Evolutionary conservation across 306 rosid species (phyloP), one percentile per base, ranked within the genome.

Genomic region (Potentilla sterilis): DNA sequence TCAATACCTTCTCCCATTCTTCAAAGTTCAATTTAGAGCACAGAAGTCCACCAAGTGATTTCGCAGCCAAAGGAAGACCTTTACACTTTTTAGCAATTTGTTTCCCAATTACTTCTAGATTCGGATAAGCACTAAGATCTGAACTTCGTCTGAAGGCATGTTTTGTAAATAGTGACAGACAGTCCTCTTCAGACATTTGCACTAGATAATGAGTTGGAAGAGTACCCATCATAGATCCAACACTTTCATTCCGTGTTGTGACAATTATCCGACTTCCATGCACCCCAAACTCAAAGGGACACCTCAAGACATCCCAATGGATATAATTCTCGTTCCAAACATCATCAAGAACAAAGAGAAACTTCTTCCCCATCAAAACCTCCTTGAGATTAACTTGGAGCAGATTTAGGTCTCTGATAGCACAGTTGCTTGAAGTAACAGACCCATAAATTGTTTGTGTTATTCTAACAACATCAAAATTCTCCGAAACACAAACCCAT

Each of bases 81-180:
- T 15, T 24, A 47, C 78, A 82, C 28, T 64, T 78, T 2, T 0
- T 12, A 40, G 61, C 51, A 3, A 75, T 74, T 41, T 75, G 41
- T 47, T 46, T 35, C 13, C 80, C 83, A 12, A 82, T 75, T 5
- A 14, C 69, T 37, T 63, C 44, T 6, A 63, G 44, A 63, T 35
- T 16, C 35, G 69, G 13, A 9, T 13, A 12, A 4, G 44, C 44
- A 37, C 44, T 35, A 4, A 14, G 13, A 63, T 8, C 21, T 63
- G 24, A 11, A 63, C 35, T 63, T 63, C 28, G 28, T 28, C 40
- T 19, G 5, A 73, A 73, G 21, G 77, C 77, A 73, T 55, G 67
- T 57, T 38, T 54, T 51, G 66, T 34, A 19, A 72, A 49, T 54
- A 52, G 4, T 9, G 28, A 32, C 75, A 19, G 40, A 18, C 75